Base-by-base conservation (phyloP, 345 rosid genomes). In the Lepidium didymum region DNA sequence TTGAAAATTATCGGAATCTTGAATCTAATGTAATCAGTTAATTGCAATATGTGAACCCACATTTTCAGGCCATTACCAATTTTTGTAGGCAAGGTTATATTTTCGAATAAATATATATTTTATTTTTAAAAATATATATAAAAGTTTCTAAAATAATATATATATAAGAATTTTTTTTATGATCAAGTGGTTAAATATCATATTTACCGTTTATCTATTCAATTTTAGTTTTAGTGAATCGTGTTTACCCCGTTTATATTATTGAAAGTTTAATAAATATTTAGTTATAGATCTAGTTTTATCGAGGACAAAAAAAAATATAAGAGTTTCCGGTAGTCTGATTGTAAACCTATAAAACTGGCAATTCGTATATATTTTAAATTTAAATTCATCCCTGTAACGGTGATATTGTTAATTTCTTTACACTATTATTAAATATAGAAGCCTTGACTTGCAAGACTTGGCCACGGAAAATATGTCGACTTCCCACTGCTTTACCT, bases 381-480 rank as follows among this genome's bases (percentile, higher is more conserved):
- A 37, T 40, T n/a, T 6, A 6, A 35, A 9, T 14, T 23, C 21
- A 25, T 18, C 44, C 8, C 1, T 12, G 10, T 35, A 18, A 37
- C 43, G 5, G 18, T 34, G 7, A 8, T 7, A 19, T 0, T 3
- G 1, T 13, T 12, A 25, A 25, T 25, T 25, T 25, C 4, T 2
- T 25, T 25, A 3, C 27, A 25, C 3, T 25, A 25, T 25, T 25
- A 25, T 25, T 25, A 1, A 25, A 25, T 2, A 25, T 19, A 36
- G 51, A 10, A 66, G 70, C 19, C 60, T 52, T 53, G 60, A 50
- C 12, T 29, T 16, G 25, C 69, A 64, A 49, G 70, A 12, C 42
- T 55, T 19, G 34, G 8, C 63, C 71, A 44, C 43, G 37, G 27
- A 19, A 33, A 6, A 19, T 21, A 56, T 44, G 16, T 34, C 27